Base-by-base conservation (phyloP, 805 yeast species). In the Candida silvatica region DNA sequence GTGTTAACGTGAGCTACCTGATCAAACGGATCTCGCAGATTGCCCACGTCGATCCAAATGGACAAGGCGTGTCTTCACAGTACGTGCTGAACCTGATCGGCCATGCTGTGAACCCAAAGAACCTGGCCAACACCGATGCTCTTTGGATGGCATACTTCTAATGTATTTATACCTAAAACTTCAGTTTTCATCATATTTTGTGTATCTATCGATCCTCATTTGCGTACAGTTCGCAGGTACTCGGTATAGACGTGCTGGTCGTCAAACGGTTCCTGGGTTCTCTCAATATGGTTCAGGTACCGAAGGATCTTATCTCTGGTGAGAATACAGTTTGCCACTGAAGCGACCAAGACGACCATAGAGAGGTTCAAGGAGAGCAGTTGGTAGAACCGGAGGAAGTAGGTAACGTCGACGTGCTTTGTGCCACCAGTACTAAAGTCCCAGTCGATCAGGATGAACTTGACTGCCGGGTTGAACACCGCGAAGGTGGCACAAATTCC, bases 71-170 rank as follows among this genome's bases (percentile, higher is more conserved):
- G 25, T 83, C 94, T 7, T 84, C 95, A 25, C 97, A 90, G 56
- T 79, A 84, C 41, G 83, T 87, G 23, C 69, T 92, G 45, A 97
- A 92, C 49, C 71, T 90, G 51, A 85, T 92, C 35, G 80, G 94
- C 4, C 87, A 85, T 51, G 97, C 98, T 5, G 97, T 88, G 12
- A 90, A 88, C 52, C 97, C 97, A 24, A 74, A 95, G 48, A 85
- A 86, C 49, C 63, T 92, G 47, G 97, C 97, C 12, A 77, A 85
- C 36, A 80, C 94, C 5, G 98, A 92, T 48, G 77, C 87, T 12
- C 68, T 84, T 44, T 92, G 95, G 87, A 85, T 92, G 95, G 92
- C 98, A 1, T 92, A 86, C 62, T 74, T 87, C 47, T 87, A 64
- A 15, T 8, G 18, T 16, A 11, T 16, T 12, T 26, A 26, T 26